phyloP scores from a whole-genome alignment of 2,329 filamentous ascomycete species.

The Falciphora oryzae region DNA sequence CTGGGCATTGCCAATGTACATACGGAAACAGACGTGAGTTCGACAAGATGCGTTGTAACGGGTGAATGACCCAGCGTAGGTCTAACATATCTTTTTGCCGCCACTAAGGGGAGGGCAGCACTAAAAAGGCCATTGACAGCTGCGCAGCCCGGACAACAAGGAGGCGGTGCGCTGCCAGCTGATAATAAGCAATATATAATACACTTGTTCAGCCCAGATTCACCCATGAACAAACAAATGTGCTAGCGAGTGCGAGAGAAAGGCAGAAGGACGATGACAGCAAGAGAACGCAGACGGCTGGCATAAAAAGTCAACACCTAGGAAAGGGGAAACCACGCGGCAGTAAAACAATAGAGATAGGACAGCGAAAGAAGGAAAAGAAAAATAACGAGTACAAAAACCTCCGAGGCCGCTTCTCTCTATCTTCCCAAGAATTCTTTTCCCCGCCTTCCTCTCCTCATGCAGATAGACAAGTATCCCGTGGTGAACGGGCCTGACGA shows the following conservation, averaged over 20 bases:
- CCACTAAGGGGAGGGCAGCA: no score
- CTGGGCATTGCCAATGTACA: no score
- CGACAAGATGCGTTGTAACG: no score
- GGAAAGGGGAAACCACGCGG: neutral
- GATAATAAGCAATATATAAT: neutral
- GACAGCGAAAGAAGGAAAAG: neutral
- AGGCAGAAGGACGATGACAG: neutral
- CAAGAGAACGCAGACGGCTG: neutral
- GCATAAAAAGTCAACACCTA: neutral
- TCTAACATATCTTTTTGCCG: no score
- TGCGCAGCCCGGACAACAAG: no score
- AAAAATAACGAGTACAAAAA: neutral
- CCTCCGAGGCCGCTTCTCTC: neutral
- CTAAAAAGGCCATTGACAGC: no score
- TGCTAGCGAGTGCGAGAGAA: neutral
- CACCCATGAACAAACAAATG: neutral
- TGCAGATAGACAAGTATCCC: neutral
- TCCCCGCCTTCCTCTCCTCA: neutral
- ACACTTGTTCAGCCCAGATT: neutral
- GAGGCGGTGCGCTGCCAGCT: no score
- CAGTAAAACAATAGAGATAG: neutral
- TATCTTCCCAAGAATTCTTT: conserved; percentile 1
- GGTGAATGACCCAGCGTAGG: no score
- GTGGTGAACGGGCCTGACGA: neutral
- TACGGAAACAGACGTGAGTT: no score